Base-by-base conservation (phyloP, 768 basidiomycete genomes). In the Termitomyces sp. region DNA sequence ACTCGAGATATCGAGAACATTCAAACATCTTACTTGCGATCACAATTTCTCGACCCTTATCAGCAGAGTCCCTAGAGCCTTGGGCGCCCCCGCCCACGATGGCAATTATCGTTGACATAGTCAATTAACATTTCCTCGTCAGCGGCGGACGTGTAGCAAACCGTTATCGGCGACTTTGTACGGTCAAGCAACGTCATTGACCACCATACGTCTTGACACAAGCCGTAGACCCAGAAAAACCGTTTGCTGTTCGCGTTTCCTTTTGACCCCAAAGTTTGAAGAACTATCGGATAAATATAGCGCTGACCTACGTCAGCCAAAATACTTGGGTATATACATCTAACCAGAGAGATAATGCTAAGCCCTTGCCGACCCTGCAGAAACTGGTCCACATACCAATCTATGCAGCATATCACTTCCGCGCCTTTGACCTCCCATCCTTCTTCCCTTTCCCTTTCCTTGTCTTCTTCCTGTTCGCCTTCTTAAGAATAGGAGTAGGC, bases 371-470 rank as follows among this genome's bases (percentile, higher is more conserved):
- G n/a, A n/a, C 38, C 15, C 28, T 40, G 11, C 3, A 41, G 12
- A 15, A 40, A n/a, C 3, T 1, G 1, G 21, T 21, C 12, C 11
- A 51, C 50, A 28, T 51, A 51, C 50, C 17, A 41, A 5, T 30
- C 17, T 2, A 23, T 40, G n/a, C 37, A 40, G 17, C 17, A 5
- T 10, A 12, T 40, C 50, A 50, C 38, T 61, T 49, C 12, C 49
- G 59, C 23, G 28, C 58, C 54, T 68, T 70, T 17, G 46, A 57
- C 23, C 53, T 62, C 23, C 17, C n/a, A 21, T 33, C 26, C n/a
- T 51, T 59, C 50, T 62, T 64, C 33, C 58, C 61, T 31, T 56
- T 62, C 62, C 64, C 67, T 35, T 62, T 55, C 17, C 53, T 60
- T 14, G 47, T 55, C 60, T 47, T 55, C 21, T 62, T 61, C 51